phyloP scores from a whole-genome alignment of 2,329 filamentous ascomycete genomes.

The Colletotrichum tofieldiae region DNA sequence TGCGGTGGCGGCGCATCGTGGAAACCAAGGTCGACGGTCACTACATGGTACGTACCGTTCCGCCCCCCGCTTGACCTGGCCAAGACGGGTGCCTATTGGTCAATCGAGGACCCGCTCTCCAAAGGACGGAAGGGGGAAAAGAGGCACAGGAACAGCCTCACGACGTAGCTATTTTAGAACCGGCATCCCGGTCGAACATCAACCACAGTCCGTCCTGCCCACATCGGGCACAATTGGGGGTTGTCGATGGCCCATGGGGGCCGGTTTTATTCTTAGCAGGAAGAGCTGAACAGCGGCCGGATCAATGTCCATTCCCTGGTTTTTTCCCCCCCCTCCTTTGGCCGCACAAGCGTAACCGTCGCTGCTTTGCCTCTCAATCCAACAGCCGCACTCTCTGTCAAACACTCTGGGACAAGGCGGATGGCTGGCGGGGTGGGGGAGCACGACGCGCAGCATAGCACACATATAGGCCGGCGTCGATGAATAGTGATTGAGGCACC shows the following conservation, averaged over 20 bases:
- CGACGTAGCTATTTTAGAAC: constrained; percentile 15
- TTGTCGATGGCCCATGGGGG: neutral
- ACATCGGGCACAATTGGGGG: neutral
- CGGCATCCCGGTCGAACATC: neutral
- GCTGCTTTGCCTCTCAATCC: too few relatives aligned
- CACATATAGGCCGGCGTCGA: neutral
- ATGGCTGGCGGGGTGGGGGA: neutral
- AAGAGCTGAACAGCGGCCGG: neutral
- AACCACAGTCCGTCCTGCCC: neutral
- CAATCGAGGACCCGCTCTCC: neutral
- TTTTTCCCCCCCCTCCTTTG: neutral
- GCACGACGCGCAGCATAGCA: neutral
- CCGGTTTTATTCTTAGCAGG: neutral
- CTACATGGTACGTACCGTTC: neutral
- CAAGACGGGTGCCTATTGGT: neutral
- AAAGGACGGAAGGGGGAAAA: neutral
- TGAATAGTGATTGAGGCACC: neutral
- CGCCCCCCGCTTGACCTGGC: neutral
- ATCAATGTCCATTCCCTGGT: neutral
- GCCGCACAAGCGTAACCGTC: too few relatives aligned
- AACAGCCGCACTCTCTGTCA: neutral
- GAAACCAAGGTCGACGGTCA: too few relatives aligned
- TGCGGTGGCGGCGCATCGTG: neutral
- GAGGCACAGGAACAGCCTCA: constrained; percentile 5
- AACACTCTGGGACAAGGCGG: neutral